Evolutionary conservation across 257 asterid species (phyloP), one percentile per base, ranked within the genome.

Genomic region (Gardenia jasminoides): DNA sequence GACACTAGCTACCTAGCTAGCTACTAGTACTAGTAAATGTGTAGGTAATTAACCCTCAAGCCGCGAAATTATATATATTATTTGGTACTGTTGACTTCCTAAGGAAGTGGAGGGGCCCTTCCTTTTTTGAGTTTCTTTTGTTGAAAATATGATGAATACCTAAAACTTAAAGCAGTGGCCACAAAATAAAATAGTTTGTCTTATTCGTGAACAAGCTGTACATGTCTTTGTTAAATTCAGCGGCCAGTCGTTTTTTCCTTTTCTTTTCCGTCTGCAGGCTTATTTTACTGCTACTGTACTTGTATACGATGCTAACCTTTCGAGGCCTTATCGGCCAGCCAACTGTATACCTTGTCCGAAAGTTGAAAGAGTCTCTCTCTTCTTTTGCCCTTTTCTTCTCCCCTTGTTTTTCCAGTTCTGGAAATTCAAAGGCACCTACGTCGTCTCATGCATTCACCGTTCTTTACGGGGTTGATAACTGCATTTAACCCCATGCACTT

Each of bases 241-340:
- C 67, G 80, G 75, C 22, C 59, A 54, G n/a, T 47, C 74, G 39
- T 26, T 59, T 54, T 30, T 68, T n/a, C 47, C 56, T 33, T 54
- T 46, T 31, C 22, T 36, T 48, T 47, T 5, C 7, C 19, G 33
- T n/a, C 33, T n/a, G 31, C 10, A 9, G 13, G 22, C 31, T 9
- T 9, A 10, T n/a, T 0, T 50, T 43, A 36, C 41, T 36, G 6
- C 75, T 46, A n/a, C 10, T 76, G 59, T 46, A n/a, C 10, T 76
- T 47, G 22, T 8, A 28, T 1, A 47, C 47, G 46, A 76, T 24
- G 41, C 78, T 74, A 58, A 74, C 24, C 12, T n/a, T 61, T 10
- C 10, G 1, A 36, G 41, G 41, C 41, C 41, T 36, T 5, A 36
- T 36, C 3, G 30, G 41, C 22, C 33, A 8, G 46, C 15, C 39